Evolutionary conservation across 2,329 filamentous ascomycete genomes (phyloP).

Genomic region (Penicillium sp.): DNA sequence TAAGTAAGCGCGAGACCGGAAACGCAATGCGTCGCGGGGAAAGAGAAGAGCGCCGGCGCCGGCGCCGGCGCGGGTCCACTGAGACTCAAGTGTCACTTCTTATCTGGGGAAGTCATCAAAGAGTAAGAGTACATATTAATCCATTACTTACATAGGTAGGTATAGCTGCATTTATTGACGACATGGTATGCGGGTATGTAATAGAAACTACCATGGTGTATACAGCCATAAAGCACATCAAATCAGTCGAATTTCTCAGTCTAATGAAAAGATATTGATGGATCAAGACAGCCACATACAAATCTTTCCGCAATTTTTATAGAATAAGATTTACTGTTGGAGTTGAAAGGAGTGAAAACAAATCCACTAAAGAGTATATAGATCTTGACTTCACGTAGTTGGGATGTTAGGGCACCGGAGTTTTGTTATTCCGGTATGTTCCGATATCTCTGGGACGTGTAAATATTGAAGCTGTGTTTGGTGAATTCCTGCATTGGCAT

Average conservation of each 20-base stretch:
- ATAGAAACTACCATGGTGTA: neutral
- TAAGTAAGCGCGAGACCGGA: neutral
- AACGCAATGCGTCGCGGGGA: neutral
- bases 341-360: neutral
- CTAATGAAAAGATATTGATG: neutral
- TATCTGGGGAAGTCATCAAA: neutral
- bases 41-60: too few relatives aligned
- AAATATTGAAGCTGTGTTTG: neutral
- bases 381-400: too few relatives aligned
- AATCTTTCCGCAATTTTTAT: neutral
- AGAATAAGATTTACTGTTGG: neutral
- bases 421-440: neutral
- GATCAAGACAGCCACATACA: too few relatives aligned
- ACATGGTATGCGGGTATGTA: neutral
- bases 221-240: neutral
- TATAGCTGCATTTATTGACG: too few relatives aligned
- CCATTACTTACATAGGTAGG: neutral
- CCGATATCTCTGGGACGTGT: neutral
- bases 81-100: neutral
- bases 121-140: neutral
- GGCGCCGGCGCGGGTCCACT: neutral
- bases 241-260: too few relatives aligned
- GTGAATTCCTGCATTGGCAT: too few relatives aligned
- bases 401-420: neutral
- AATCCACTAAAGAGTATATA: neutral